Conservation (phyloP, 2,329 filamentous ascomycete genomes). For the Trichophyton rubrum region DNA sequence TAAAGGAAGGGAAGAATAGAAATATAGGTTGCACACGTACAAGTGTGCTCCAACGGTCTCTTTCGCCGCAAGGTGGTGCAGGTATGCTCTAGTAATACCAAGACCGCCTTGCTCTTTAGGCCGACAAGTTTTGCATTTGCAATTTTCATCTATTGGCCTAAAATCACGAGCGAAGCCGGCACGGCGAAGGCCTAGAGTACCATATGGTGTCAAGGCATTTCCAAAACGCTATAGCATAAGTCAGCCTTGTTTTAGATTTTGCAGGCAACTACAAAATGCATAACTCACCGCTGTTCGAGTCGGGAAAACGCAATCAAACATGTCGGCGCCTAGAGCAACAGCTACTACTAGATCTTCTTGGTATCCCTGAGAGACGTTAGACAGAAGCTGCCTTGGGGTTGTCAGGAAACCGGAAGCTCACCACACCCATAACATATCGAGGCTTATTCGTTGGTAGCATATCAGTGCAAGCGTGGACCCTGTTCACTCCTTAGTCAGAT, state of each 20-base stretch:
- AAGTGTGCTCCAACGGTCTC: slow-evolving; percentile 83
- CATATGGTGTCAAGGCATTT: slow-evolving; percentile 72
- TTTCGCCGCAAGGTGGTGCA: slow-evolving; percentile 84
- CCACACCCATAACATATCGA: slow-evolving; percentile 97
- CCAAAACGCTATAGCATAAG: slow-evolving; percentile 55
- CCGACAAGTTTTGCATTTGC: slow-evolving; percentile 67
- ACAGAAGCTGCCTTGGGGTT: not conserved
- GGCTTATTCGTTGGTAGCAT: slow-evolving; percentile 82
- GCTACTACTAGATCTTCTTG: slow-evolving; percentile 92
- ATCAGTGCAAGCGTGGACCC: slow-evolving; percentile 68
- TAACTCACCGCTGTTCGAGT: slow-evolving; percentile 66
- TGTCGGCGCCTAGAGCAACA: slow-evolving; percentile 86
- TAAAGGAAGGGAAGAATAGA: not conserved
- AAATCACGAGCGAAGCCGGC: slow-evolving; percentile 68
- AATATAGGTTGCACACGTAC: slow-evolving; percentile 20
- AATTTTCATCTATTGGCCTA: slow-evolving; percentile 67
- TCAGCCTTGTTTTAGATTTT: not conserved
- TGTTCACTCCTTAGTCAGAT: slow-evolving; percentile 14
- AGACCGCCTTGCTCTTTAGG: slow-evolving; percentile 54
- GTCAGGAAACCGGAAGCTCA: slow-evolving; percentile 22
- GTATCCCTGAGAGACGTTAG: slow-evolving; percentile 50
- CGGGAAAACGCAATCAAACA: slow-evolving; percentile 99
- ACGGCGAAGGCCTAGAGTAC: slow-evolving; percentile 75
- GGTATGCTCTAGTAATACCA: slow-evolving; percentile 74
- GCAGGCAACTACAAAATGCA: not conserved